A percentile compares a stretch with the other conserved stretches of the same genome.
phyloP scores from a whole-genome alignment of 1,284 basidiomycete species.

The Trametes polyzona region DNA sequence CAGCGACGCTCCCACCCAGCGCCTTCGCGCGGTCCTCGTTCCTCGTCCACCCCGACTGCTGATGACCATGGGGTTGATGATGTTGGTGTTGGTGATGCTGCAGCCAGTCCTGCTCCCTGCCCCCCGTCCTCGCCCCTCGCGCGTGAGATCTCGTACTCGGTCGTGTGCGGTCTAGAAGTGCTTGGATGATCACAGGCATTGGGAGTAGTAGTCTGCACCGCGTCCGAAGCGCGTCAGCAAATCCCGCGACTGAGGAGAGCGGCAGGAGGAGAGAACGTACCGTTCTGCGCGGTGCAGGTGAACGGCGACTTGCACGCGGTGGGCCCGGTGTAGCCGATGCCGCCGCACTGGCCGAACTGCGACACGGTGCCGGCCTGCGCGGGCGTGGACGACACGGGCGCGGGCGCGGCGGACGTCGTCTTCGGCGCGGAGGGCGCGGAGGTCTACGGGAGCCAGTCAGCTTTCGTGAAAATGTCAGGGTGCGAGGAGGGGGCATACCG shows the following conservation, averaged over 20 bases:
- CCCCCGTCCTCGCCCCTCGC: not conserved
- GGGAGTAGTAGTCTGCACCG: constrained; percentile 45
- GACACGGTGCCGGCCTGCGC: constrained; percentile 27
- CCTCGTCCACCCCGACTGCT: constrained; percentile 19
- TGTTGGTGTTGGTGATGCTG: too few relatives aligned
- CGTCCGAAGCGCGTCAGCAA: not conserved
- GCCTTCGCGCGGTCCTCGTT: constrained; percentile 22
- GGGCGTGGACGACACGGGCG: constrained; percentile 13
- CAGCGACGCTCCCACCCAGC: constrained; percentile 20
- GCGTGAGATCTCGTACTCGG: not conserved
- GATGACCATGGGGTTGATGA: too few relatives aligned
- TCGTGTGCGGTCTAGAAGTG: not conserved
- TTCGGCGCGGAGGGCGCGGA: constrained; percentile 16
- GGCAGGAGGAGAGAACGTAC: constrained; percentile 22
- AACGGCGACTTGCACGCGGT: constrained; percentile 32
- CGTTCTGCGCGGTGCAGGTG: constrained; percentile 35
- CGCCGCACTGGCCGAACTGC: constrained; percentile 38
- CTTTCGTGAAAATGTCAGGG: not conserved
- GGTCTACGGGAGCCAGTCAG: constrained; percentile 2
- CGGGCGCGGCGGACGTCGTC: constrained; percentile 9
- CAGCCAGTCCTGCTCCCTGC: too few relatives aligned
- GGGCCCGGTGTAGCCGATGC: constrained; percentile 31
- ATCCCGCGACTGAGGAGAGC: not conserved
- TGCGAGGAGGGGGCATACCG: constrained; percentile 3
- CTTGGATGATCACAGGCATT: constrained; percentile 43